These are phyloP conservation scores for Carex littledalei DNA, from an alignment of 176 grass and related monocot species.

Conservation along the genomic window DNA sequence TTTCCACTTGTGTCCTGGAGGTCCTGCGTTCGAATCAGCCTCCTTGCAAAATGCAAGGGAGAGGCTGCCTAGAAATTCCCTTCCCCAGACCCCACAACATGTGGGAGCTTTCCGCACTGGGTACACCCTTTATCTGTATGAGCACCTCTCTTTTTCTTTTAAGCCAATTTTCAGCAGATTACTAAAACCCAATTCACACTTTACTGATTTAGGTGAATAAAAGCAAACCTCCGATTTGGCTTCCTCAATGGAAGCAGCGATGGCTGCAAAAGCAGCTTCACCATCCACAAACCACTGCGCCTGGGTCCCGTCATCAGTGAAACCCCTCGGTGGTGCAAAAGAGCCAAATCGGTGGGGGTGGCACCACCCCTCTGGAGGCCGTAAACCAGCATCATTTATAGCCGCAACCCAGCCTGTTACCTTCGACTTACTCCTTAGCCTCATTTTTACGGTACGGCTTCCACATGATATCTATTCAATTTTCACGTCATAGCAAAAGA, in stretches of 20 bases:
- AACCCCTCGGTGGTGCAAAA: constrained; percentile 88
- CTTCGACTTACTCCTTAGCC: constrained; percentile 63
- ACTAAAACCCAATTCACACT: neutral
- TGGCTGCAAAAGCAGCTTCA: constrained; percentile 80
- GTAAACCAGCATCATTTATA: constrained; percentile 80
- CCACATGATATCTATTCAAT: constrained; percentile 74
- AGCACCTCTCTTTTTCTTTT: neutral
- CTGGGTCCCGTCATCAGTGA: constrained; percentile 68
- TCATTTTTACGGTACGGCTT: constrained; percentile 64
- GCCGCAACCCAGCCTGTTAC: constrained; percentile 90
- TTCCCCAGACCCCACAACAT: no score
- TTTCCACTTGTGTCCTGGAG: neutral
- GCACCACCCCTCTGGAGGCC: constrained; percentile 88
- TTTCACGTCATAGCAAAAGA: constrained; percentile 1
- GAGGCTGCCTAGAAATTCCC: no score
- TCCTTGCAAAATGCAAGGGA: no score
- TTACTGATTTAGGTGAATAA: neutral
- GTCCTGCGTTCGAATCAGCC: no score
- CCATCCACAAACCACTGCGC: constrained; percentile 94
- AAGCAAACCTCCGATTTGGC: constrained; percentile 83
- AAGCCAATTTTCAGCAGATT: neutral
- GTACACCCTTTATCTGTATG: neutral
- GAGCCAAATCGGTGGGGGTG: constrained; percentile 94
- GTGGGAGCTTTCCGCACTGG: no score
- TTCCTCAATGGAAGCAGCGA: constrained; percentile 84